These are phyloP conservation scores for Haplosporangium gracile DNA, from an alignment of 192 early-diverging fungal genomes.

Conservation along the genomic window DNA sequence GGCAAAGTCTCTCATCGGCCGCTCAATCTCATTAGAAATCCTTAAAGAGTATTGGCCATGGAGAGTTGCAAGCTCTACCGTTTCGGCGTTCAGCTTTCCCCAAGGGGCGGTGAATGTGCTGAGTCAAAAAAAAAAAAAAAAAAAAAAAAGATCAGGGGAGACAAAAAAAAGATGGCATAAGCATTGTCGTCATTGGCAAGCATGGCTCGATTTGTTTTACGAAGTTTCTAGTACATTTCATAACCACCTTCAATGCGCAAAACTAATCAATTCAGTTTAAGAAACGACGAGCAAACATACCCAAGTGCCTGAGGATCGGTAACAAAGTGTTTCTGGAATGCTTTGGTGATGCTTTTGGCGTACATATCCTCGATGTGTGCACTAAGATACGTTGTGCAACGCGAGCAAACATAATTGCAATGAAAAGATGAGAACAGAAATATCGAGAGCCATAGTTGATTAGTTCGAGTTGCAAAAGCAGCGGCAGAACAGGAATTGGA, in stretches of 20 bases:
- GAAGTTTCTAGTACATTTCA: neutral
- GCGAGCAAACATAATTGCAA: constrained; percentile 1
- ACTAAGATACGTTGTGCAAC: constrained; percentile 32
- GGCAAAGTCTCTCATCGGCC: constrained; percentile 38
- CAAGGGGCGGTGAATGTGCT: constrained; percentile 49
- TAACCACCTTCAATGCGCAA: neutral
- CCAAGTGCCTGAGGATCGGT: constrained; percentile 59
- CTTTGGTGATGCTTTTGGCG: constrained; percentile 62
- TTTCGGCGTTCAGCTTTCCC: constrained; percentile 46
- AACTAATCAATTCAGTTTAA: neutral
- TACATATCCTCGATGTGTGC: constrained; percentile 65
- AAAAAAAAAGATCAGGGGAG: neutral
- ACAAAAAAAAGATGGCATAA: neutral
- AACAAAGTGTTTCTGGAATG: constrained; percentile 61
- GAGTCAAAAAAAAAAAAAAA: neutral
- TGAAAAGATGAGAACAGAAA: neutral
- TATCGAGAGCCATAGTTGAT: neutral
- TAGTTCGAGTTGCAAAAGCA: neutral
- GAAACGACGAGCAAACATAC: constrained; percentile 30
- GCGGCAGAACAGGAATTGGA: constrained; percentile 18
- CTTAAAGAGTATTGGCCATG: constrained; percentile 47
- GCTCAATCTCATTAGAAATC: constrained; percentile 51
- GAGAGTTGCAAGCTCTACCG: constrained; percentile 33
- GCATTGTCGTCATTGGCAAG: neutral
- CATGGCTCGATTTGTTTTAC: neutral